Evolutionary conservation across 208 protist species (phyloP), one percentile per base, ranked within the genome.

Genomic region (Crithidia brevicula): DNA sequence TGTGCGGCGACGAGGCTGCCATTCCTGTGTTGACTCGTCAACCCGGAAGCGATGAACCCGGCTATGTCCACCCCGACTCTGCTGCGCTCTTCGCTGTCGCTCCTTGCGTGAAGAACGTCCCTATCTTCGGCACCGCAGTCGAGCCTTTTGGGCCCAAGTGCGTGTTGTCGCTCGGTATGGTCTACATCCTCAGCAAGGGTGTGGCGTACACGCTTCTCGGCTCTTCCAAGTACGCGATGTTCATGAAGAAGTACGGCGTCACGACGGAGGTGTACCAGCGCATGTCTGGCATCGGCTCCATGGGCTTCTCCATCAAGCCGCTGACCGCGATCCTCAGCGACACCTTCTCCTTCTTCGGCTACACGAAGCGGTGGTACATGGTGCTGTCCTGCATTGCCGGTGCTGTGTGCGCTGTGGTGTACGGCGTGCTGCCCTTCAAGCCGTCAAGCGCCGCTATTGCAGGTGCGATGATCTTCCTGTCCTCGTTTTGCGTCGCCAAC

Each of bases 361-460:
- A 92, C 75, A 83, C 81, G 22, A 92, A 91, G 80, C 81, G 86
- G 10, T 94, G 83, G 83, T 90, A 89, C 82, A 81, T 49, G 86
- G 73, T 13, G 10, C 36, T 74, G 11, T 91, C 85, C 2, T 82
- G 76, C 42, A 57, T 91, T 13, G 25, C 74, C 18, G 83, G 83
- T 20, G 70, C 45, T 2, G 75, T 50, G 0, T 71, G 85, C 50
- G 80, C 77, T 25, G 38, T 89, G 15, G 52, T 68, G 22, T 89
- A 79, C 63, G 85, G 74, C 30, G 43, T 83, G 1, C 72, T 89
- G 7, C 85, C 88, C 15, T 46, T 46, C 25, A 79, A 71, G 63
- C 22, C 30, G 46, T 67, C 70, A 18, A 77, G 69, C 54, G 85
- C 77, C 30, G 36, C 77, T 18, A 58, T 61, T 11, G 85, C 67